Base-by-base conservation (phyloP, 2,329 filamentous ascomycete species). In the Akanthomyces muscarius region DNA sequence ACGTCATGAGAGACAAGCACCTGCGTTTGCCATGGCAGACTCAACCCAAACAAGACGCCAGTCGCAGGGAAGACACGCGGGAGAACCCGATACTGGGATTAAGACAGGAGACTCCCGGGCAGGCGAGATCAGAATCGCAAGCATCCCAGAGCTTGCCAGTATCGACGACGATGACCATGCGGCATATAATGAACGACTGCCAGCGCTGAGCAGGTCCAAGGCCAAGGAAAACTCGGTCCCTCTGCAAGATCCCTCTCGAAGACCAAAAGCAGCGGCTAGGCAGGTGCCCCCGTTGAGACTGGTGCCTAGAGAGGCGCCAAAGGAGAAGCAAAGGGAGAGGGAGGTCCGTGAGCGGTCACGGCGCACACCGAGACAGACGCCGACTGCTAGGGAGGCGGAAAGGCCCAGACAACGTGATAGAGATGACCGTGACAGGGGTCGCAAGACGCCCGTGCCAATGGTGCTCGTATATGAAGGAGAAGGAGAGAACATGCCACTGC, bases 241-340 rank as follows among this genome's bases (percentile, higher is more conserved):
- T 18, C 42, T 62, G 41, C 59, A 33, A 18, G 41, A 62, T 13
- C 59, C 59, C 1, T 62, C 59, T 7, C 50, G 59, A 7, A 45
- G 59, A 21, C 59, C 59, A 0, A 62, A 62, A 18, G 59, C 59
- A 4, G 59, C 59, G 14, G 21, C 59, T 7, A 47, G 44, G 16
- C 59, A 61, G 28, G 50, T 61, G 18, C 48, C 47, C 1, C n/a
- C 58, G 11, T 18, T 61, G 18, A 25, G 48, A 5, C 58, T 61
- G 1, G 48, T 61, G 25, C 58, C 58, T 5, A 30, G 48, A 13
- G 48, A 53, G 13, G 58, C n/a, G 14, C 38, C 58, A 16, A 33
- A 47, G n/a, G 48, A 36, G 14, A 61, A 53, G 30, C n/a, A 50
- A 14, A 21, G 42, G 25, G 48, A 61, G 14, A 30, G 58, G 13